Evolutionary conservation across 1,284 basidiomycete genomes (phyloP), one percentile per base, ranked within the genome.

Genomic region (Takashimella koratensis): DNA sequence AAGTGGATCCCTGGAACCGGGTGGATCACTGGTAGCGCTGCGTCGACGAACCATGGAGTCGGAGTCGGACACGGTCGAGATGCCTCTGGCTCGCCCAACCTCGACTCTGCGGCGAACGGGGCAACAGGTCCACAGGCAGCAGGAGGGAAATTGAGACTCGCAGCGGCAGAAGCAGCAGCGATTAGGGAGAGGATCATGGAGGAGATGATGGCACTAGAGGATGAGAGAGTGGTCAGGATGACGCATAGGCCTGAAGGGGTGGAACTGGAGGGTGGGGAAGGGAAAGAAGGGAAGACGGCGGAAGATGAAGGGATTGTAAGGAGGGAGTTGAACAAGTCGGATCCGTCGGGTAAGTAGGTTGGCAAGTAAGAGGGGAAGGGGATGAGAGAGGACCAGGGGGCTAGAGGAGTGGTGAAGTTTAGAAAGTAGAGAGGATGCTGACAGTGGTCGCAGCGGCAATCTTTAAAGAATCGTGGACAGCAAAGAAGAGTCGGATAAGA

Each of bases 171-270:
- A 71, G 92, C 91, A 1, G 82, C 89, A 0, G 88, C 88, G 1
- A 99, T 99, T 63, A 83, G 90, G 13, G 89, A 93, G 64, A 82
- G 93, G 23, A 98, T 99, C 66, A 99, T 99, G 96, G 85, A 89
- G 66, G 95, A 99, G 80, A 99, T 99, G 95, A 82, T 97, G 67
- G 82, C 90, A 40, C 79, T 99, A 23, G 95, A 99, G 74, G 94
- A 98, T 70, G 92, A 98, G 74, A 83, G 95, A 22, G 95, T 98
- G 85, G 84, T 87, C 53, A 83, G 94, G 13, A 99, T 98, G 95
- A 85, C 86, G 53, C 84, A 86, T 60, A 82, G 83, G 44, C 80
- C 79, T 13, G 83, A 85, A 54, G 81, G 81, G 36, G 79, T 82
- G 46, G 77, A 85, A 56, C 77, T 80, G 49, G 73, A 66, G 25